phyloP scores from a whole-genome alignment of 2,329 filamentous ascomycete species.

The Diplodia seriata region DNA sequence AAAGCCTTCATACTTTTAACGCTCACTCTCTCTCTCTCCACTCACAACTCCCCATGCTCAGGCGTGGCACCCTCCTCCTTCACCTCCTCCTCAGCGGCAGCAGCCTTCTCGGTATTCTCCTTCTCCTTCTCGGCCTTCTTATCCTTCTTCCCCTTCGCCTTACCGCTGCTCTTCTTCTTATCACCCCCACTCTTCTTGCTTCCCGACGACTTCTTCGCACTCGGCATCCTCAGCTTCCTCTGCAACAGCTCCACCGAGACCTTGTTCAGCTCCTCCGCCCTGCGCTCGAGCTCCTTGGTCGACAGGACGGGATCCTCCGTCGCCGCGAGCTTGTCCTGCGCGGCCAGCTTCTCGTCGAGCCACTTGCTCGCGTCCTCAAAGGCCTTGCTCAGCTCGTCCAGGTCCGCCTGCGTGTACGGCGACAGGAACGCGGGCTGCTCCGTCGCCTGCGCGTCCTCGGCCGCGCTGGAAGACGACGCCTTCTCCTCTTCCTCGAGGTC shows the following conservation, averaged over 20 bases:
- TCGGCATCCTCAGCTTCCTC: slow-evolving; percentile 64
- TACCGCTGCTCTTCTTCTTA: slow-evolving; percentile 47
- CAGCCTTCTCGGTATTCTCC: slow-evolving; percentile 31
- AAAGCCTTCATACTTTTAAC: background rate
- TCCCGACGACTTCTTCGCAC: slow-evolving; percentile 42
- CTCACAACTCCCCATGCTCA: slow-evolving; percentile 34
- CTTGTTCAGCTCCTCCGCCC: slow-evolving; percentile 74
- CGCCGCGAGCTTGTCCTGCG: slow-evolving; percentile 72
- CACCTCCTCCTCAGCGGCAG: slow-evolving; percentile 32
- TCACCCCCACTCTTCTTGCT: slow-evolving; percentile 42
- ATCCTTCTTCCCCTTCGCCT: slow-evolving; percentile 36
- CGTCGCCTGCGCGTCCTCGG: slow-evolving; percentile 39
- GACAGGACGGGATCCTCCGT: slow-evolving; percentile 79
- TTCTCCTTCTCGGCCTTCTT: slow-evolving; percentile 34
- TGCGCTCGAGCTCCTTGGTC: slow-evolving; percentile 72
- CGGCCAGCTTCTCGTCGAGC: slow-evolving; percentile 73
- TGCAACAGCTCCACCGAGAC: slow-evolving; percentile 73
- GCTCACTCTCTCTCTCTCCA: background rate
- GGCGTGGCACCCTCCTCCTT: slow-evolving; percentile 10
- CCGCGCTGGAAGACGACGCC: slow-evolving; percentile 50
- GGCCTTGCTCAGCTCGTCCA: slow-evolving; percentile 68
- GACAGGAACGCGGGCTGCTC: slow-evolving; percentile 67
- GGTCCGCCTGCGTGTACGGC: slow-evolving; percentile 76
- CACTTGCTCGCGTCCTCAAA: slow-evolving; percentile 71
- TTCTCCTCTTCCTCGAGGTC: slow-evolving; percentile 73